Percentiles rank a stretch among this genome's conserved stretches.
phyloP scores from a whole-genome alignment of 495 filamentous ascomycete genomes.

The Neurospora sp. region DNA sequence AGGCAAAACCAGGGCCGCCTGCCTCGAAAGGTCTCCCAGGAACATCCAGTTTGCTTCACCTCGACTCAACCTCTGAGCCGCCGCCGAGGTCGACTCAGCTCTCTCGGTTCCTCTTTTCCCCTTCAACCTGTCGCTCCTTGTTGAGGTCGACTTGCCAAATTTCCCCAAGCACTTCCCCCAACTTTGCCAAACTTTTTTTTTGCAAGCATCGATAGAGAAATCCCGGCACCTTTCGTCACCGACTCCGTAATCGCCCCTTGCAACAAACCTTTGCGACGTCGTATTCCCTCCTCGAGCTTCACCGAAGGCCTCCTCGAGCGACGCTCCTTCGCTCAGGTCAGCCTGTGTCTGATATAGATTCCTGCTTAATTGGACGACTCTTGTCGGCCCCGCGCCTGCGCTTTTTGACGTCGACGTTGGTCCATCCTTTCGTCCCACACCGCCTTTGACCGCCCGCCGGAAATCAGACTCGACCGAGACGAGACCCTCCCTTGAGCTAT shows the following conservation, averaged over 20 bases:
- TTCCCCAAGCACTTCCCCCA: background rate
- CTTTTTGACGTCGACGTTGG: constrained; percentile 3
- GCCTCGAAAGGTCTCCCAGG: background rate
- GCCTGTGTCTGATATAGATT: background rate
- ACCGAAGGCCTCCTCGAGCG: constrained; percentile 6
- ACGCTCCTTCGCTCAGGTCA: constrained; percentile 11
- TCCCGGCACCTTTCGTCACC: background rate
- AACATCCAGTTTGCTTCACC: background rate
- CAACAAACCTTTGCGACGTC: constrained; percentile 5
- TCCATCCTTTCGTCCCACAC: constrained; percentile 3
- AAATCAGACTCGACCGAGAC: background rate
- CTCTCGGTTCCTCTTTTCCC: background rate
- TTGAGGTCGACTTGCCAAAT: background rate
- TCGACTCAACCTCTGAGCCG: background rate
- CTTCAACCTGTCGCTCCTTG: background rate
- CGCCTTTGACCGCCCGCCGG: constrained; percentile 2
- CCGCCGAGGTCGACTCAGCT: background rate
- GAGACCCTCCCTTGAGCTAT: constrained; percentile 1
- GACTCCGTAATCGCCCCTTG: background rate
- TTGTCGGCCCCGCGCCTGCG: background rate
- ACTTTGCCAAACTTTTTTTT: background rate
- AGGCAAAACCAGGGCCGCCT: background rate
- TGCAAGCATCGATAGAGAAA: background rate
- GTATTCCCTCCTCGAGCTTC: background rate
- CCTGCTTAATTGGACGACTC: constrained; percentile 12